Evolutionary conservation across 2,329 filamentous ascomycete species (phyloP), one percentile per base, ranked within the genome.

Genomic region (Xylariaceae sp.): DNA sequence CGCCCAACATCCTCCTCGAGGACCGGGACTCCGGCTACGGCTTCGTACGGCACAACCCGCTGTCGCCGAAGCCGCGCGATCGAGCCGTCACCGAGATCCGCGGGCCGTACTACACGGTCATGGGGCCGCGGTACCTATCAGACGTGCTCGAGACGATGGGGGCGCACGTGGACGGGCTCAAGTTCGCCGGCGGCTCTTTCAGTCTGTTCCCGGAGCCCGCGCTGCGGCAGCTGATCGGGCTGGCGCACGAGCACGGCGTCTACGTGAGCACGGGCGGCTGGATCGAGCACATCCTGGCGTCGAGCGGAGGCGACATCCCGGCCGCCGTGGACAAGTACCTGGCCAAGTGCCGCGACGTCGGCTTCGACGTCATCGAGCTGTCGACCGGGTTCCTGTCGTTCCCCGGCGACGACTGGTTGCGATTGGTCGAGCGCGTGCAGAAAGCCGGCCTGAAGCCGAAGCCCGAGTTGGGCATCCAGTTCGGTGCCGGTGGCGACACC

Each of bases 101-200:
- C 29, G 81, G 81, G 0, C 81, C 80, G 6, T 83, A 83, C 65
- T 84, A 83, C 65, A 78, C 79, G 0, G 79, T 73, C 2, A 82
- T 82, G 77, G 80, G 80, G 1, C 80, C 79, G 57, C 71, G 77
- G 40, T 81, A 83, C 54, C 68, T 84, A 1, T 68, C 75, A 19
- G 81, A 83, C 71, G 73, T 83, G 2, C 71, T 83, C 1, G 79
- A 82, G 58, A 83, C 81, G 74, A 81, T 83, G 80, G 79, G 79
- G 0, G 70, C 77, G 20, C 78, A 83, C 66, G 75, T 83, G 3
- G 80, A 83, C 62, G 81, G 81, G 0, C 71, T 84, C 45, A 83
- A 84, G 57, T 83, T 84, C 62, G 79, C 80, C 0, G 80, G 80
- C 57, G 77, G 79, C 2, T 79, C 79, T 0, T 83, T 83, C 67